Evolutionary conservation across 768 basidiomycete genomes (phyloP).

Genomic region (Xerocomellus dryophilus): DNA sequence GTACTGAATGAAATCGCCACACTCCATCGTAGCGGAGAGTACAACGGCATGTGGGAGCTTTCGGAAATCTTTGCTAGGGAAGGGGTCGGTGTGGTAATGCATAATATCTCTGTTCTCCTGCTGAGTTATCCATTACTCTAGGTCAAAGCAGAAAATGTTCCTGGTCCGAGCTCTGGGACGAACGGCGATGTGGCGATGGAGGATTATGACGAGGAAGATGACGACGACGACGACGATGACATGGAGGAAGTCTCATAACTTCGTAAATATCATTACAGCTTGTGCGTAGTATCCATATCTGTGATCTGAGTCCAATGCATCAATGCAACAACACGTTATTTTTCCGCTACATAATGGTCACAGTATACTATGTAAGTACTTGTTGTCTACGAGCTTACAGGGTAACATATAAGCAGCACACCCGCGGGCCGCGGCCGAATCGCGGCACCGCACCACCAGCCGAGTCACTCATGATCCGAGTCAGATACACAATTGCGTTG

Average conservation of each 20-base stretch:
- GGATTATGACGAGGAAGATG: slow-evolving; percentile 46
- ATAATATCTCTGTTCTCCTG: neutral
- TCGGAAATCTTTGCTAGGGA: slow-evolving; percentile 68
- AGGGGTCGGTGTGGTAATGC: slow-evolving; percentile 41
- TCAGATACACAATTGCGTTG: too few relatives aligned
- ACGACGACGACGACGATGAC: slow-evolving; percentile 58
- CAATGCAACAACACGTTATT: too few relatives aligned
- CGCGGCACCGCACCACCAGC: too few relatives aligned
- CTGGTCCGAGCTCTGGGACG: slow-evolving; percentile 35
- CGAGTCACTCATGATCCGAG: too few relatives aligned
- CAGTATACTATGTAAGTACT: too few relatives aligned
- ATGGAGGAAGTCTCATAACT: slow-evolving; percentile 70
- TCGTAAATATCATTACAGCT: neutral
- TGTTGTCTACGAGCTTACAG: too few relatives aligned
- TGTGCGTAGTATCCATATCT: neutral
- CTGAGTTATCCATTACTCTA: slow-evolving; percentile 18
- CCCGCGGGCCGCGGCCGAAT: too few relatives aligned
- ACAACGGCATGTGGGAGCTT: slow-evolving; percentile 78
- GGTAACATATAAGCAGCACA: too few relatives aligned
- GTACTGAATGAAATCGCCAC: slow-evolving; percentile 72
- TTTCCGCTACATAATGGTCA: too few relatives aligned
- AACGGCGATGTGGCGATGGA: slow-evolving; percentile 33
- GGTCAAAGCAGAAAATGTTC: slow-evolving; percentile 47
- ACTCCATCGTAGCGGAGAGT: slow-evolving; percentile 76
- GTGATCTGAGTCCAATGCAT: neutral